Evolutionary conservation across 306 rosid species (phyloP).

Genomic region (Elaeagnus macrophylla): DNA sequence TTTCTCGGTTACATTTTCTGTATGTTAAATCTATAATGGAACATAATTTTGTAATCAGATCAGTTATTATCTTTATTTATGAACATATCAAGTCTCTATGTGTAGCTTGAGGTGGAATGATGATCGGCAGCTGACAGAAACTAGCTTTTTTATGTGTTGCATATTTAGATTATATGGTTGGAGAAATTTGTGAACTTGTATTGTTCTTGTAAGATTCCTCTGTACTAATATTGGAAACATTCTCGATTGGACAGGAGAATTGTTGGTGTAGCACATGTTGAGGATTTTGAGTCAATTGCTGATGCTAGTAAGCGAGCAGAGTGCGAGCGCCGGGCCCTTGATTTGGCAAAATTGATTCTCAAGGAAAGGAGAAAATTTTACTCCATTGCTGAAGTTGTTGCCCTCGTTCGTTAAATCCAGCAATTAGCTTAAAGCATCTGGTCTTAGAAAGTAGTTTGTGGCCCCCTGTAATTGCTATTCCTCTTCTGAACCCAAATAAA

Average conservation of each 20-base stretch:
- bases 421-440: neutral
- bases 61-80: no score
- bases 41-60: no score
- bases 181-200: neutral
- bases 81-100: neutral
- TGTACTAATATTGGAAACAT: neutral
- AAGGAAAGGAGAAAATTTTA: slow-evolving; percentile 59
- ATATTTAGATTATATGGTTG: neutral
- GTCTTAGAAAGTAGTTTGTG: no score
- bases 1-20: no score
- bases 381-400: slow-evolving; percentile 43
- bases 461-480: no score
- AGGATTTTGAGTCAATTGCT: slow-evolving; percentile 68
- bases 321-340: slow-evolving; percentile 61
- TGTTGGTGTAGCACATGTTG: slow-evolving; percentile 86
- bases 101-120: neutral
- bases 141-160: neutral
- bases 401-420: slow-evolving; percentile 41
- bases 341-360: slow-evolving; percentile 57
- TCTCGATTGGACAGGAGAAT: slow-evolving; percentile 48
- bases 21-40: no score
- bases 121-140: neutral
- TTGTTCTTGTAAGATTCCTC: neutral
- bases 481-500: no score
- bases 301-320: slow-evolving; percentile 59